These are phyloP conservation scores for Aspergillus quadricinctus DNA, from an alignment of 2,329 filamentous ascomycete species.

Conservation along the genomic window DNA sequence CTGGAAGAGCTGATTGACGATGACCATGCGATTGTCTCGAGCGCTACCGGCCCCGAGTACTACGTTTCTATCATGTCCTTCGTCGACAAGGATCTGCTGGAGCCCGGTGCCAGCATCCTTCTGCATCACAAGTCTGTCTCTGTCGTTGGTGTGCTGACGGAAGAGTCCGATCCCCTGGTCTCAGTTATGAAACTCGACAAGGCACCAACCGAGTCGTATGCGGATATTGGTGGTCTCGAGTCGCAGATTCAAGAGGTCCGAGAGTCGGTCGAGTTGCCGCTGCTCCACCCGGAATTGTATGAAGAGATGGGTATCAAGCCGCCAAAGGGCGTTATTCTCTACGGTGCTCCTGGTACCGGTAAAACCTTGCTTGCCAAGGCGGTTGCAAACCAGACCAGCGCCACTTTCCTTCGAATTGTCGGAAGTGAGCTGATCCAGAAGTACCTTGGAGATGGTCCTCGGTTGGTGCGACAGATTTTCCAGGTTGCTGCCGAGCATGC, in stretches of 20 bases:
- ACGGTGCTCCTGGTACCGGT: conserved; percentile 93
- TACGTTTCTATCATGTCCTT: conserved; percentile 99
- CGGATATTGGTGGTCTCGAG: conserved; percentile 95
- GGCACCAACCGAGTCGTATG: conserved; percentile 95
- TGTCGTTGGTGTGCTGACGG: conserved; percentile 93
- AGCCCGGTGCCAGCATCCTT: conserved; percentile 91
- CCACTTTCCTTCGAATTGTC: conserved; percentile 95
- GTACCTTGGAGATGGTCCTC: conserved; percentile 92
- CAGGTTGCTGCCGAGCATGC: conserved; percentile 91
- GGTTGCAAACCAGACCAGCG: conserved; percentile 97
- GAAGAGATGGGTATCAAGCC: conserved; percentile 99
- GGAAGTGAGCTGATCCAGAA: conserved; percentile 98
- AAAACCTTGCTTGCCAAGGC: conserved; percentile 96
- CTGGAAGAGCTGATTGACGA: conserved; percentile 99
- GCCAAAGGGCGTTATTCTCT: conserved; percentile 97
- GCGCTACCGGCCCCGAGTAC: conserved; percentile 95
- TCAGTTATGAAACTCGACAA: conserved; percentile 99
- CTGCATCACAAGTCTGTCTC: conserved; percentile 97
- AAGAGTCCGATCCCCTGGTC: conserved; percentile 91
- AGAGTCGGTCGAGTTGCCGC: conserved; percentile 91
- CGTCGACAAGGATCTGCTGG: conserved; percentile 95
- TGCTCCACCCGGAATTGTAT: conserved; percentile 94
- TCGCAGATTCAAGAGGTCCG: conserved; percentile 94
- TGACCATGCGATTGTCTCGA: conserved; percentile 97
- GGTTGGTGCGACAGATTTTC: conserved; percentile 88